Base-by-base conservation (phyloP, 495 filamentous ascomycete species). In the Aspergillus olivimuriae region DNA sequence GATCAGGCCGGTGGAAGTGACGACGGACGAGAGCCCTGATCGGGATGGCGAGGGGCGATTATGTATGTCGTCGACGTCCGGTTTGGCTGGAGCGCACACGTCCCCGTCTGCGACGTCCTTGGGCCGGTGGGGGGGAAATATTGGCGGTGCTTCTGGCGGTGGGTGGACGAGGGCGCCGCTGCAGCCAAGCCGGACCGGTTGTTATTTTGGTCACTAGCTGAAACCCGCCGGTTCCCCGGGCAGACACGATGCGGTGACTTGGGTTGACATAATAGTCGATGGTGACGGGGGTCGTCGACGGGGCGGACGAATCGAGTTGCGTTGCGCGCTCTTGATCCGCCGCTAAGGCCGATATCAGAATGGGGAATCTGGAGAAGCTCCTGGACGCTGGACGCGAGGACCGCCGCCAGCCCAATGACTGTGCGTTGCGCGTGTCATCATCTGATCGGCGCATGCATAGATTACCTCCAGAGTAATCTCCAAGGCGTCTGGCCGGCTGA, bases 321-420 rank as follows among this genome's bases (percentile, higher is more conserved):
- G 21, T 38, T 38, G 35, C 35, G 35, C 35, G 35, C 35, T 38
- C 35, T 38, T 20, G 12, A 38, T 20, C 6, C 4, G 17, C 35
- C 7, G 17, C 17, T 19, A 34, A 7, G 17, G 8, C 12, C 20
- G 20, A 12, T 23, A 20, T 23, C 2, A 10, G 6, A 11, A 28
- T 6, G 24, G 6, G 11, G 24, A 28, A 11, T 11, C 6, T 6
- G 24, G 11, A 6, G 24, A 28, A 28, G 24, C 11, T 28, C 24
- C 24, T 11, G 24, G 6, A 28, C 11, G 24, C 6, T 11, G 6
- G 24, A 28, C 11, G 11, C 24, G 6, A 28, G 6, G 11, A 6
- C 24, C 24, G 11, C 24, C 24, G 6, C 24, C 24, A 28, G 24
- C 24, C 24, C 24, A 28, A 28, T 28, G 11, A 28, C 24, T 5